Conservation (phyloP, 768 basidiomycete genomes). For the Rhizopogon rudus region DNA sequence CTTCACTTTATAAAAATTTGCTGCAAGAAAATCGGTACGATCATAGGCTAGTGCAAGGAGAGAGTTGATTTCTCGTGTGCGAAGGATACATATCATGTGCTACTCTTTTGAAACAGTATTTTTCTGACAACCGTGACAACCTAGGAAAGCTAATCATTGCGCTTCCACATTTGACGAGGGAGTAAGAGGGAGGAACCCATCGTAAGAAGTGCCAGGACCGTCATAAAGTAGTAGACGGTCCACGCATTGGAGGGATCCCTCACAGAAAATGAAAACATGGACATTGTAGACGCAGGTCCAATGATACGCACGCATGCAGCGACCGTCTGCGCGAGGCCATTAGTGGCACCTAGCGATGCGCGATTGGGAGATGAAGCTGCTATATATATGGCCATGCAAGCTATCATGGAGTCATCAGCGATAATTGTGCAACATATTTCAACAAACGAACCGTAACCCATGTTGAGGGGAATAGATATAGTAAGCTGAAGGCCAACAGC, state of each 20-base stretch:
- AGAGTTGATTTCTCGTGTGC: too few relatives aligned
- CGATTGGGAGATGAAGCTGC: slow-evolving; percentile 61
- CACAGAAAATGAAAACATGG: slow-evolving; percentile 31
- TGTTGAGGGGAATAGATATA: slow-evolving; percentile 27
- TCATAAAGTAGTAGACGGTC: slow-evolving; percentile 6
- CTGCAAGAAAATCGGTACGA: too few relatives aligned
- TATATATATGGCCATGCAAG: slow-evolving; percentile 67
- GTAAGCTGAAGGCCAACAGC: slow-evolving; percentile 41
- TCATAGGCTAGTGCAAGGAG: too few relatives aligned
- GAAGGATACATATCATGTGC: too few relatives aligned
- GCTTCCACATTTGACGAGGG: slow-evolving; percentile 2
- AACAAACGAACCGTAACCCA: slow-evolving; percentile 30
- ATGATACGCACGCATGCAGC: slow-evolving; percentile 28
- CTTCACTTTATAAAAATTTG: too few relatives aligned
- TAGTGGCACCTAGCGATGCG: slow-evolving; percentile 61
- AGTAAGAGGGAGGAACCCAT: not conserved
- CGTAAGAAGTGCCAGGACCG: not conserved
- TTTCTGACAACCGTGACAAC: not conserved
- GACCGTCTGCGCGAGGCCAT: slow-evolving; percentile 40
- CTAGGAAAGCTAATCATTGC: not conserved
- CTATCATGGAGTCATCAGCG: slow-evolving; percentile 25
- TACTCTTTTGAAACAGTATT: too few relatives aligned
- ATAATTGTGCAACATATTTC: not conserved
- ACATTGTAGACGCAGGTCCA: slow-evolving; percentile 27
- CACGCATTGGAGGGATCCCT: slow-evolving; percentile 6